Percentiles rank a stretch among this genome's conserved stretches.
Evolutionary conservation across 2,329 filamentous ascomycete genomes (phyloP).

Genomic region (Venturia carpophila): DNA sequence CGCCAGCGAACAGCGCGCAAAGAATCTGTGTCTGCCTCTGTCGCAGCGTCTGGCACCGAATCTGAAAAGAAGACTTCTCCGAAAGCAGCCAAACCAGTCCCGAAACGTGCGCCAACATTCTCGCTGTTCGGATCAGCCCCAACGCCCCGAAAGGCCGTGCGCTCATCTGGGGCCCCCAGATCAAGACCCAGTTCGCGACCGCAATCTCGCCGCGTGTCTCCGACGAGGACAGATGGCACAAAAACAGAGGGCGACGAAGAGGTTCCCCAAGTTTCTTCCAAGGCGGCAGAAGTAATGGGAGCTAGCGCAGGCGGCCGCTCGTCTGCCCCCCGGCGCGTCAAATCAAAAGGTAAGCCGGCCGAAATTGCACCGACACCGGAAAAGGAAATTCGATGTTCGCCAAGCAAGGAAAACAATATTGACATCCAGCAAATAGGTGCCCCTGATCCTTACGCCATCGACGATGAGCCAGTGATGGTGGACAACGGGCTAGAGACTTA

Average conservation of each 20-base stretch:
- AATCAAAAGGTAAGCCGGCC: constrained; percentile 17
- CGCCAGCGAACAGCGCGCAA: constrained; percentile 17
- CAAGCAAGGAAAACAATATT: constrained; percentile 13
- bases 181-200: constrained; percentile 13
- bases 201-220: constrained; percentile 12
- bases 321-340: constrained; percentile 14
- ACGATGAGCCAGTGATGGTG: constrained; percentile 17
- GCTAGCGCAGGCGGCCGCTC: not conserved
- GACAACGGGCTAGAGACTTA: constrained; percentile 15
- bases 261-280: constrained; percentile 9
- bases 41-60: constrained; percentile 12
- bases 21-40: constrained; percentile 3
- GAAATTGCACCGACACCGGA: constrained; percentile 9
- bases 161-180: constrained; percentile 5
- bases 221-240: constrained; percentile 9
- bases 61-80: constrained; percentile 14
- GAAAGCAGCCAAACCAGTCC: not conserved
- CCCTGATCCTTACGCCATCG: constrained; percentile 18
- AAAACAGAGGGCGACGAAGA: constrained; percentile 18
- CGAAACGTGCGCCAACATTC: constrained; percentile 18
- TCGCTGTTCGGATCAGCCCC: constrained; percentile 14
- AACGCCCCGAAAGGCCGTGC: constrained; percentile 14
- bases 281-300: constrained; percentile 20
- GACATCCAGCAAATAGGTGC: constrained; percentile 13
- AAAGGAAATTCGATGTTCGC: constrained; percentile 3